phyloP scores from a whole-genome alignment of 352 stramenopile genomes.

The Thalassiosira livingstoniorum region DNA sequence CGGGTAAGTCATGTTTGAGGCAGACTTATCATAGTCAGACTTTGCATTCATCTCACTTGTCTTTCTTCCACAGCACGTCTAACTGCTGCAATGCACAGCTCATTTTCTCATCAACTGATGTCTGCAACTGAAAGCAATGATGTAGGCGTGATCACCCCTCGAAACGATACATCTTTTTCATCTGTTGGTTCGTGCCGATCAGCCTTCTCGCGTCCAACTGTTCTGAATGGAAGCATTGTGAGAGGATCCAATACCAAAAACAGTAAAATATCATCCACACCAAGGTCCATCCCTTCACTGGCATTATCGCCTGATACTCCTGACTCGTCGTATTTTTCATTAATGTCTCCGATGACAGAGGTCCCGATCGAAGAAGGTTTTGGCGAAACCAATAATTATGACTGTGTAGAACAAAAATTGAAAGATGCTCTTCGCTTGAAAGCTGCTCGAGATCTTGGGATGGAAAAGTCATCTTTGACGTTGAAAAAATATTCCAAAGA shows the following conservation, averaged over 20 bases:
- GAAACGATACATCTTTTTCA: constrained; percentile 27
- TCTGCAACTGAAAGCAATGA: constrained; percentile 34
- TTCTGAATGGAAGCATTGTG: constrained; percentile 56
- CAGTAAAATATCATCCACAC: constrained; percentile 36
- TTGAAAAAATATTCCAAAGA: constrained; percentile 57
- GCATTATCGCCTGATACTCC: constrained; percentile 18
- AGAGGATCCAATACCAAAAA: constrained; percentile 46
- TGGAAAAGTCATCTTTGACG: constrained; percentile 46
- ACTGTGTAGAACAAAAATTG: constrained; percentile 81
- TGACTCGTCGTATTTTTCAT: constrained; percentile 24
- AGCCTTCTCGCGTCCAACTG: constrained; percentile 33
- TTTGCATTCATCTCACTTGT: too few species aligned
- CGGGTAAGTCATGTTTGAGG: too few species aligned
- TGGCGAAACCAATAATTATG: constrained; percentile 62
- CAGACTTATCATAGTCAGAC: too few species aligned
- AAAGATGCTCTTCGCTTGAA: constrained; percentile 69
- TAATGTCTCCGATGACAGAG: neutral
- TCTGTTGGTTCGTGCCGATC: constrained; percentile 49
- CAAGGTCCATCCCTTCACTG: constrained; percentile 13
- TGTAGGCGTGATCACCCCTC: constrained; percentile 41
- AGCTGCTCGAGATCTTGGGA: constrained; percentile 65
- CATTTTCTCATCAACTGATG: constrained; percentile 39
- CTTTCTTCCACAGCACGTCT: constrained; percentile 66
- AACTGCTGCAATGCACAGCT: constrained; percentile 50
- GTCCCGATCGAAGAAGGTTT: constrained; percentile 25